phyloP scores from a whole-genome alignment of 306 rosid genomes.

The Prunus salicina region DNA sequence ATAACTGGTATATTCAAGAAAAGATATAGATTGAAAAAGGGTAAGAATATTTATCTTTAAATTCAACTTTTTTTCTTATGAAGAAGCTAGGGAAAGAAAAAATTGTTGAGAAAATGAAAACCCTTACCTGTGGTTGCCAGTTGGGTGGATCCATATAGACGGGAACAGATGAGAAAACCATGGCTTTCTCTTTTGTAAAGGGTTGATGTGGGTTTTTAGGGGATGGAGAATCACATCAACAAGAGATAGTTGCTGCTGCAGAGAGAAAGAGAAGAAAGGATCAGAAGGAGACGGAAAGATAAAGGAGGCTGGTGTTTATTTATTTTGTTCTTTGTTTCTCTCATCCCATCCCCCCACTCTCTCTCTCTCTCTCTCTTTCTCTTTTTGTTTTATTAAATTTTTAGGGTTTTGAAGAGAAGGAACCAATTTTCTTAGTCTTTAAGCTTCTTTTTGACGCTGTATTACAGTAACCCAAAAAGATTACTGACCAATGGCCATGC shows the following conservation, averaged over 20 bases:
- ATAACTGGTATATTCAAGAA: slow-evolving; percentile 63
- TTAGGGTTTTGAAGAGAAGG: slow-evolving; percentile 36
- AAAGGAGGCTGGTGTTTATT: slow-evolving; percentile 50
- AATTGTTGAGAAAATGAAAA: not conserved
- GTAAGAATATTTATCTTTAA: slow-evolving; percentile 27
- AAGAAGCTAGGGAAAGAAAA: slow-evolving; percentile 38
- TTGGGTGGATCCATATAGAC: slow-evolving; percentile 81
- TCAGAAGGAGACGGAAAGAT: slow-evolving; percentile 59
- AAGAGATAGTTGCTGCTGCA: slow-evolving; percentile 9
- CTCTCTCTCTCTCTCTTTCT: not conserved
- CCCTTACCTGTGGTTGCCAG: slow-evolving; percentile 72
- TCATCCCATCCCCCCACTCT: not conserved
- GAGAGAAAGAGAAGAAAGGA: slow-evolving; percentile 27
- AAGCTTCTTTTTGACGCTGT: slow-evolving; percentile 35
- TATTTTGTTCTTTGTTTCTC: slow-evolving; percentile 32
- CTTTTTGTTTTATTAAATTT: slow-evolving; percentile 52
- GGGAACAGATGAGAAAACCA: slow-evolving; percentile 86
- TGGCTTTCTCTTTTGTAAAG: slow-evolving; percentile 68
- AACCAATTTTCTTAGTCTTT: slow-evolving; percentile 39
- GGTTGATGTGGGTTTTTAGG: slow-evolving; percentile 48
- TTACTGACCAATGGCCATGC: slow-evolving; percentile 38
- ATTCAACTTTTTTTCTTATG: slow-evolving; percentile 49
- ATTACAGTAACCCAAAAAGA: slow-evolving; percentile 30
- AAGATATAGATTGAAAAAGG: slow-evolving; percentile 35
- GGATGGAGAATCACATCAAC: slow-evolving; percentile 83